phyloP scores from a whole-genome alignment of 345 rosid genomes.

The Citrus trifoliata region DNA sequence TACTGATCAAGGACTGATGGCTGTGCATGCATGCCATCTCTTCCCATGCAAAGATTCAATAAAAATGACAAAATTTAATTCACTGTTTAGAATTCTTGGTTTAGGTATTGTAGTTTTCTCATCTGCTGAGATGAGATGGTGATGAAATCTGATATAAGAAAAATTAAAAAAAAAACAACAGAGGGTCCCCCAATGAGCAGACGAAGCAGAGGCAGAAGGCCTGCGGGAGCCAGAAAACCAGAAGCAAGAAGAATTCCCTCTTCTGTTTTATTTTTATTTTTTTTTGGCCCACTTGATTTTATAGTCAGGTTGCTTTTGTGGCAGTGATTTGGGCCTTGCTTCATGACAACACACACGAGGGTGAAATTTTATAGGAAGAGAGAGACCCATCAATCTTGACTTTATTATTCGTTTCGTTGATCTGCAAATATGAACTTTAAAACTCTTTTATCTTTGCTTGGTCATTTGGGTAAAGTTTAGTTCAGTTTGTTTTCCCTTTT shows the following conservation, averaged over 20 bases:
- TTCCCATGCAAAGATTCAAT: neutral
- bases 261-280: neutral
- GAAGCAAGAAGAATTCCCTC: neutral
- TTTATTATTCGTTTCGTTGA: neutral
- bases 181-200: neutral
- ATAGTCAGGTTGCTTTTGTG: constrained; percentile 27
- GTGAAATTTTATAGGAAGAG: neutral
- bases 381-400: constrained; percentile 1
- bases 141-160: neutral
- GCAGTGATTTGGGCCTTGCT: neutral
- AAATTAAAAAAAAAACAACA: too few species aligned
- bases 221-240: neutral
- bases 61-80: neutral
- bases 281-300: constrained; percentile 22
- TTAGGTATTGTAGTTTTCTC: constrained; percentile 7
- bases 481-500: neutral
- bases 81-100: neutral
- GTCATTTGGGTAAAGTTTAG: neutral
- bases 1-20: constrained; percentile 27
- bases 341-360: neutral
- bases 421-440: neutral
- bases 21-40: constrained; percentile 16
- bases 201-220: neutral
- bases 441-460: neutral
- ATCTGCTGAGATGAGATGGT: neutral